These are phyloP conservation scores for Omphalea diandra DNA, from an alignment of 441 rosid genomes.

Conservation along the genomic window DNA sequence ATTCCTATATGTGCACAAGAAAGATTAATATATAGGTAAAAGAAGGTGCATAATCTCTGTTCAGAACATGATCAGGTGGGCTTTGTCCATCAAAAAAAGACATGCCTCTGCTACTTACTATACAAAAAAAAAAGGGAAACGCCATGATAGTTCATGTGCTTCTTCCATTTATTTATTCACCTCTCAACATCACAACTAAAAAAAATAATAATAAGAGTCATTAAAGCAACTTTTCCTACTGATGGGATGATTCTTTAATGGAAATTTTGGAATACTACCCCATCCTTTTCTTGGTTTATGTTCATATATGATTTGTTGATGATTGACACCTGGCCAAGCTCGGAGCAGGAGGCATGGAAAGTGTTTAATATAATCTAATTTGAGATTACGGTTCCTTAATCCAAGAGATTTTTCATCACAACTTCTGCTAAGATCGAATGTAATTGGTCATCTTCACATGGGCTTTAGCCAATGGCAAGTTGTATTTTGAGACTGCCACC, in stretches of 20 bases:
- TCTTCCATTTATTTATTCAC: background rate
- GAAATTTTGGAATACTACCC: background rate
- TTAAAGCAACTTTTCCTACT: constrained; percentile 16
- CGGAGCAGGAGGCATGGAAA: constrained; percentile 22
- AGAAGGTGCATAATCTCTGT: background rate
- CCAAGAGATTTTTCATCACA: constrained; percentile 1
- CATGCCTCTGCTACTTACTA: background rate
- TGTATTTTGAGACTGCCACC: constrained; percentile 11
- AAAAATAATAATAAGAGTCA: constrained; percentile 17
- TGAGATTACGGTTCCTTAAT: constrained; percentile 25
- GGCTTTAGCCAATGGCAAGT: constrained; percentile 22
- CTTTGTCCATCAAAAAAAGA: constrained; percentile 17
- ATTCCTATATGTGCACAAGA: no score
- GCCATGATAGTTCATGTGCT: constrained; percentile 28
- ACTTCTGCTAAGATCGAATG: constrained; percentile 21
- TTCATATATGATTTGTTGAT: constrained; percentile 39
- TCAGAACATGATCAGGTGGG: constrained; percentile 18
- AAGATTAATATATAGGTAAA: background rate
- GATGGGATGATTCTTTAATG: constrained; percentile 20
- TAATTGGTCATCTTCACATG: constrained; percentile 36
- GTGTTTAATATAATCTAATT: constrained; percentile 6
- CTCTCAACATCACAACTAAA: constrained; percentile 14
- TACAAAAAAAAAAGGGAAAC: constrained; percentile 1
- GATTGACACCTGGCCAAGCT: constrained; percentile 52
- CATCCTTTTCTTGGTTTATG: constrained; percentile 18